These are phyloP conservation scores for Exophiala aquamarina DNA, from an alignment of 2,329 filamentous ascomycete species.

Conservation along the genomic window DNA sequence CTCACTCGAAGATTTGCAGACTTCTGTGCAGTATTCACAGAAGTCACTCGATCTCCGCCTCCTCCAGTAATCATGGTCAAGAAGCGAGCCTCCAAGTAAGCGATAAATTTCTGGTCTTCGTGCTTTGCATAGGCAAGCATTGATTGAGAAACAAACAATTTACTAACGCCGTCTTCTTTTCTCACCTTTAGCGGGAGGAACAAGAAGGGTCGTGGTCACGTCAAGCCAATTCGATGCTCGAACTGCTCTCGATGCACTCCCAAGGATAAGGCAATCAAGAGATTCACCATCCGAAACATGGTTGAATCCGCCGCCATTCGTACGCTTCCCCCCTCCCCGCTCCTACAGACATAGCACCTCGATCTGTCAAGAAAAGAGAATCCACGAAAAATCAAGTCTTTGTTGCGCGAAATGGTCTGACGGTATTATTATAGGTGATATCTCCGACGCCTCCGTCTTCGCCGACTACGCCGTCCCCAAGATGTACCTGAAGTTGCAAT, in stretches of 20 bases:
- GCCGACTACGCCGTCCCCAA: slow-evolving; percentile 99
- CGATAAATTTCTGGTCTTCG: slow-evolving; percentile 22
- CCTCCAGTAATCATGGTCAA: slow-evolving; percentile 68
- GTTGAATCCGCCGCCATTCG: slow-evolving; percentile 99
- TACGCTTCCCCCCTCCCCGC: slow-evolving; percentile 59
- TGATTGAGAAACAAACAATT: no score
- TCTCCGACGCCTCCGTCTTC: slow-evolving; percentile 99
- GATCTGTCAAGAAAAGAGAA: slow-evolving; percentile 6
- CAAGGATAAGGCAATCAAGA: slow-evolving; percentile 99
- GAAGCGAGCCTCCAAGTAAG: slow-evolving; percentile 74
- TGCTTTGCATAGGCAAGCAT: no score
- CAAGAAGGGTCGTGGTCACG: slow-evolving; percentile 99
- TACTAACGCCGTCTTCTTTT: slow-evolving; percentile 1
- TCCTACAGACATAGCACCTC: no score
- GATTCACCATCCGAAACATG: slow-evolving; percentile 99
- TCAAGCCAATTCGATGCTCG: slow-evolving; percentile 96
- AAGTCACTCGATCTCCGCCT: slow-evolving; percentile 20
- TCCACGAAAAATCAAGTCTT: not conserved
- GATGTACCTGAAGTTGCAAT: slow-evolving; percentile 99
- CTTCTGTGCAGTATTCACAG: slow-evolving; percentile 18
- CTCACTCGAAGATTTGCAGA: slow-evolving; percentile 8
- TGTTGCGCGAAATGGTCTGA: slow-evolving; percentile 1
- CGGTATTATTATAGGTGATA: slow-evolving; percentile 73
- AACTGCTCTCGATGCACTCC: slow-evolving; percentile 88
- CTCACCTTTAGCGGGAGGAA: slow-evolving; percentile 85